A percentile compares a stretch with the other conserved stretches of the same genome.
Conservation (phyloP, 2,329 filamentous ascomycete species). For the Colletotrichum lupini region DNA sequence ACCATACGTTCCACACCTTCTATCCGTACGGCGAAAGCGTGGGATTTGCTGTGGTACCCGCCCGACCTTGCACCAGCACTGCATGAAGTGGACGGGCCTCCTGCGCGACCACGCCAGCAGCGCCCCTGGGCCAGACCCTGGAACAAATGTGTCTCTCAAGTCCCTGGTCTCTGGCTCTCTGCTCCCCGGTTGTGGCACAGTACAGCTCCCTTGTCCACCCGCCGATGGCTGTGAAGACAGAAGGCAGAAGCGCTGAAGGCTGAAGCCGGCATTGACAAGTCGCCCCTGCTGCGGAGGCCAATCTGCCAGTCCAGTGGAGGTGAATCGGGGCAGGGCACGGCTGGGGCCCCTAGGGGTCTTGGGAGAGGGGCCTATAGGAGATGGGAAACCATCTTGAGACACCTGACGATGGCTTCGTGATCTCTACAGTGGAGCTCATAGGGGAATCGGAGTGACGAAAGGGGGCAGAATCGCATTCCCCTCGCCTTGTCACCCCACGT, state of each 20-base stretch:
- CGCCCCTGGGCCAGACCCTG: conserved; percentile 22
- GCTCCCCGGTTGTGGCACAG: conserved; percentile 10
- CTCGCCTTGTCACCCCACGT: conserved; percentile 20
- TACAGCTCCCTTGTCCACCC: conserved; percentile 4
- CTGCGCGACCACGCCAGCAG: conserved; percentile 20
- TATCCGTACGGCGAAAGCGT: background rate
- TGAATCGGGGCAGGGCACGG: conserved; percentile 20
- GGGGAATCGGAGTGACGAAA: conserved; percentile 20
- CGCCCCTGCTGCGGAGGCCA: conserved; percentile 20
- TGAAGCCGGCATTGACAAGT: background rate
- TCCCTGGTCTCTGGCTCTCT: background rate
- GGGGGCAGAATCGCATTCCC: conserved; percentile 13
- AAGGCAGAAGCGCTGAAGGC: background rate
- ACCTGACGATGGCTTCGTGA: conserved; percentile 33
- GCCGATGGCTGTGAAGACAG: conserved; percentile 14
- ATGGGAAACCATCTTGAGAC: conserved; percentile 33
- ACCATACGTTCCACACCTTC: background rate
- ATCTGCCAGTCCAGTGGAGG: conserved; percentile 16
- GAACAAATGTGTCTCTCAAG: conserved; percentile 1
- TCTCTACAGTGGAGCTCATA: conserved; percentile 16
- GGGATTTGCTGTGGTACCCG: conserved; percentile 16
- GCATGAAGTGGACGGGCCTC: conserved; percentile 29
- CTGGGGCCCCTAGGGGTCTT: background rate
- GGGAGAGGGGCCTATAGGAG: background rate
- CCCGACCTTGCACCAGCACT: conserved; percentile 18